These are phyloP conservation scores for Suillus subalutaceus DNA, from an alignment of 768 basidiomycete genomes.

Conservation along the genomic window DNA sequence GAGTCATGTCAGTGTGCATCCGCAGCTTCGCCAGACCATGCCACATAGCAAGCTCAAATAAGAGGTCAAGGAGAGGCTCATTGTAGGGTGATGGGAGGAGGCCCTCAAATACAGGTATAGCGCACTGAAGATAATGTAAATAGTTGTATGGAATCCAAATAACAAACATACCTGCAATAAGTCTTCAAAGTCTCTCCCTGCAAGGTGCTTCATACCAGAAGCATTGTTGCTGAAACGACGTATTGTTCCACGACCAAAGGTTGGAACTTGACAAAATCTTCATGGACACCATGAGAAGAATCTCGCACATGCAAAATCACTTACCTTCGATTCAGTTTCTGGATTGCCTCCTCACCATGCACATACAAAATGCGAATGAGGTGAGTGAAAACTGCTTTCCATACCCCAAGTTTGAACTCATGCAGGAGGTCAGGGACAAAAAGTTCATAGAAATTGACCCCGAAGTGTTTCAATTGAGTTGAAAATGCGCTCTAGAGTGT, in stretches of 20 bases:
- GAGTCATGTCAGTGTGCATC: too few relatives aligned
- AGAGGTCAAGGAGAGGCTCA: constrained; percentile 8
- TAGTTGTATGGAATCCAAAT: neutral
- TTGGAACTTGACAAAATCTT: constrained; percentile 17
- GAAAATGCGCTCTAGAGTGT: too few relatives aligned
- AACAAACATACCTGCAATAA: constrained; percentile 12
- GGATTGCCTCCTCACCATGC: neutral
- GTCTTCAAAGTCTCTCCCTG: constrained; percentile 17
- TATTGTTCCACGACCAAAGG: constrained; percentile 13
- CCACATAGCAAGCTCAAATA: constrained; percentile 28
- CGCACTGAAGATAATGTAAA: constrained; percentile 19
- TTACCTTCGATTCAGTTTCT: neutral
- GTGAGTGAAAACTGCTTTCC: constrained; percentile 39
- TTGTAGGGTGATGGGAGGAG: constrained; percentile 17
- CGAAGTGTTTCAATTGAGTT: neutral
- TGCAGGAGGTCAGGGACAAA: constrained; percentile 41
- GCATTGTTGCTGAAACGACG: constrained; percentile 11
- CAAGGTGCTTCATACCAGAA: constrained; percentile 21
- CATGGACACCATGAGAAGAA: neutral
- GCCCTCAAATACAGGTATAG: constrained; percentile 35
- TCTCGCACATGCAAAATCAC: neutral
- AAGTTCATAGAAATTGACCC: constrained; percentile 30
- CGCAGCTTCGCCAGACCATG: constrained; percentile 12
- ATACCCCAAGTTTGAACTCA: constrained; percentile 40
- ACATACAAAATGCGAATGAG: constrained; percentile 36